Evolutionary conservation across 768 basidiomycete species (phyloP).

Genomic region (Hysterangium stoloniferum): DNA sequence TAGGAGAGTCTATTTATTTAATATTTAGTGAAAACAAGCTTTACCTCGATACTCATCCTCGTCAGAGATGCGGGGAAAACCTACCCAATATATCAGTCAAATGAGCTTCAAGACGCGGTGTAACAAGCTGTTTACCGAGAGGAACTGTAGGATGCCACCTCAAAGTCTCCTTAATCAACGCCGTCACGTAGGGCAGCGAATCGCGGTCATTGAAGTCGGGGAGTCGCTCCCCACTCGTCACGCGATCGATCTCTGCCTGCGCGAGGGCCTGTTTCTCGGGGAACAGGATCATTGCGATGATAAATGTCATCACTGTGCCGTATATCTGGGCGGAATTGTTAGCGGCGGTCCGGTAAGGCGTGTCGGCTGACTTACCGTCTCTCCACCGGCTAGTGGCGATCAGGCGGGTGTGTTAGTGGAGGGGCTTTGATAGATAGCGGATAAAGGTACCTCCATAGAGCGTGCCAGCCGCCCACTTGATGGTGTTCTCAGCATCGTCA

Average conservation of each 20-base stretch:
- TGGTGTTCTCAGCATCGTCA: neutral
- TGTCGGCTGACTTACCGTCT: neutral
- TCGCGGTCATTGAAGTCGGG: constrained; percentile 13
- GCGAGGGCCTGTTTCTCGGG: constrained; percentile 15
- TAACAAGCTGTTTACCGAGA: neutral
- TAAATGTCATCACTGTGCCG: constrained; percentile 6
- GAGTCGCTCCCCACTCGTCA: constrained; percentile 14
- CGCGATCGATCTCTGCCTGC: constrained; percentile 17
- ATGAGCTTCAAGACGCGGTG: neutral
- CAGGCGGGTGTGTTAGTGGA: neutral
- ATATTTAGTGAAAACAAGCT: neutral
- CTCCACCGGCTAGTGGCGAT: neutral
- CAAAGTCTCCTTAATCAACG: constrained; percentile 13
- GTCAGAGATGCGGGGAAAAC: neutral
- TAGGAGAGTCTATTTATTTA: neutral
- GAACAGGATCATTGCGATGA: constrained; percentile 18
- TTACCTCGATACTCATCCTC: neutral
- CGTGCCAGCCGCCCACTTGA: neutral
- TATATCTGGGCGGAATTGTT: neutral
- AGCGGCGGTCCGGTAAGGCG: neutral
- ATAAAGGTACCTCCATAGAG: neutral
- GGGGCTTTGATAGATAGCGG: neutral
- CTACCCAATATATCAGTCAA: neutral
- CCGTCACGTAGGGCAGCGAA: constrained; percentile 15
- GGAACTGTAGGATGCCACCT: constrained; percentile 7